Evolutionary conservation across 768 basidiomycete genomes (phyloP).

Genomic region (Suillus subluteus): DNA sequence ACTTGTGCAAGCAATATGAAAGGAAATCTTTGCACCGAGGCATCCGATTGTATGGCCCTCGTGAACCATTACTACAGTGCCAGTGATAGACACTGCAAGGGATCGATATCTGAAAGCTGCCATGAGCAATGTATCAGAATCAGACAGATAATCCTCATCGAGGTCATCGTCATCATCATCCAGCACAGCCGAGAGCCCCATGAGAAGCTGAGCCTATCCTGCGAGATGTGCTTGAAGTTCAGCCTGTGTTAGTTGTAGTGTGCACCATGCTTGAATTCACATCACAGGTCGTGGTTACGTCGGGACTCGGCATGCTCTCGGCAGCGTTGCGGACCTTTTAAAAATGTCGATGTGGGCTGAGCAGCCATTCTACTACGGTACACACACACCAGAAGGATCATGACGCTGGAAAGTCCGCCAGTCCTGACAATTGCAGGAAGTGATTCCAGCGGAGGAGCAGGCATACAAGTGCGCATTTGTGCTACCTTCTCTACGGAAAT

Average conservation of each 20-base stretch:
- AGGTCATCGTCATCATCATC: background rate
- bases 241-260: background rate
- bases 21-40: background rate
- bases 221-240: background rate
- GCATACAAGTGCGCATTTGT: slow-evolving; percentile 68
- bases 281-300: too few species aligned
- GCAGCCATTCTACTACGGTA: too few species aligned
- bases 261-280: too few species aligned
- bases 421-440: slow-evolving; percentile 80
- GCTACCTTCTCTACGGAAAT: background rate
- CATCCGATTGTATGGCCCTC: slow-evolving; percentile 19
- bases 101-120: background rate
- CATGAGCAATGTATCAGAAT: background rate
- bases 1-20: too few species aligned
- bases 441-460: slow-evolving; percentile 86
- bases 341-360: background rate
- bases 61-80: background rate
- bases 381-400: background rate
- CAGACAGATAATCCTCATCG: background rate
- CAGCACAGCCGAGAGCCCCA: background rate
- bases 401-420: slow-evolving; percentile 25
- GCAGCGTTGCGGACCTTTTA: background rate
- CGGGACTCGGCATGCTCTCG: background rate
- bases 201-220: background rate
- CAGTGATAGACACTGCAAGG: slow-evolving; percentile 2